A percentile compares a stretch with the other conserved stretches of the same genome.
phyloP scores from a whole-genome alignment of 495 filamentous ascomycete genomes.

The Penicillium atrosanguineum region DNA sequence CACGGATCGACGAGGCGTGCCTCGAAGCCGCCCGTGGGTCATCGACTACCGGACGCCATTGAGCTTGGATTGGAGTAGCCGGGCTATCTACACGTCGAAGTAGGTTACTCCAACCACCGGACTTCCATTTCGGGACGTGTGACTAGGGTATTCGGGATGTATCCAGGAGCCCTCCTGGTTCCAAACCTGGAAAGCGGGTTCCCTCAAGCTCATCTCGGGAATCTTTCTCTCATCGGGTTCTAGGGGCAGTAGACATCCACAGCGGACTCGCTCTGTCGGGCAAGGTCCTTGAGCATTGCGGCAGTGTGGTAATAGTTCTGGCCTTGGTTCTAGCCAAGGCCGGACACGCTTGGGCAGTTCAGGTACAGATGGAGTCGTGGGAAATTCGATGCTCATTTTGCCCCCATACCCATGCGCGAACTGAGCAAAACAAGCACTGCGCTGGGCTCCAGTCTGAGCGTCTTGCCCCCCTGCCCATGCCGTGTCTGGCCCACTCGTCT shows the following conservation, averaged over 20 bases:
- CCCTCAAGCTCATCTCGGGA: neutral
- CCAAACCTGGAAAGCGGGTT: neutral
- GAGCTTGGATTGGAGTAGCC: neutral
- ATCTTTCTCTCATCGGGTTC: neutral
- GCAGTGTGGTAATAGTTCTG: neutral
- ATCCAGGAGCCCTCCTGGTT: too few relatives aligned
- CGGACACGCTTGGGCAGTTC: conserved; percentile 2
- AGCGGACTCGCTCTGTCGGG: neutral
- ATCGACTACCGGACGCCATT: neutral
- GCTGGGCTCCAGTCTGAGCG: conserved; percentile 8
- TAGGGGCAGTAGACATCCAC: neutral
- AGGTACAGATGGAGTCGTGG: conserved; percentile 1
- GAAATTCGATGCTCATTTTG: conserved; percentile 10
- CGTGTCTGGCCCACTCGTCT: conserved; percentile 25
- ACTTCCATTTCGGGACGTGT: neutral
- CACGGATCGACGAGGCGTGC: conserved; percentile 17
- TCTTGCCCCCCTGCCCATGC: conserved; percentile 19
- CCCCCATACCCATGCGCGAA: conserved; percentile 8
- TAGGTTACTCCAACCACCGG: neutral
- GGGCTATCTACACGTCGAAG: too few relatives aligned
- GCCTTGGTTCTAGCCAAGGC: neutral
- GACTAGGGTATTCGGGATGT: neutral
- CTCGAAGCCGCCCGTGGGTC: conserved; percentile 22
- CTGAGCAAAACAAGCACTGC: conserved; percentile 16
- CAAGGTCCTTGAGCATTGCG: too few relatives aligned